Evolutionary conservation across 306 rosid species (phyloP), one percentile per base, ranked within the genome.

Genomic region (Prunus fruticosa): DNA sequence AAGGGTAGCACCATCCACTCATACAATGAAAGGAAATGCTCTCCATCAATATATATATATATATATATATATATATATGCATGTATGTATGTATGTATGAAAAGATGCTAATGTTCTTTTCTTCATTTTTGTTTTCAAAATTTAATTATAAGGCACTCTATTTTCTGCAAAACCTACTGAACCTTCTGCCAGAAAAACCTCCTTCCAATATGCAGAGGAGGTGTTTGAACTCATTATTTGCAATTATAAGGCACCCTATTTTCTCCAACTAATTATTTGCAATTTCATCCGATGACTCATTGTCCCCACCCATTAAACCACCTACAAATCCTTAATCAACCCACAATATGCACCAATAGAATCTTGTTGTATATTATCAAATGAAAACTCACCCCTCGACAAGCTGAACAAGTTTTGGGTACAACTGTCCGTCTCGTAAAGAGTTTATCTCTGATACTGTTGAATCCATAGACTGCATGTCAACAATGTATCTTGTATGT

Each of bases 391-490:
- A 95, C 99, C 92, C 93, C 49, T 82, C 89, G 54, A 92, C 92
- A 77, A 96, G 99, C 82, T 89, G 90, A 82, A 85, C 90, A 74
- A 96, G 98, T 76, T 86, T 89, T 30, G 97, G 97, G 85, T 88
- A 89, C 78, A 96, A 77, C 80, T 84, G 99, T 19, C 91, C 83
- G 49, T 96, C 98, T 23, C 99, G 92, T 84, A 96, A 83, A 2
- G 93, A 90, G 79, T 83, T 91, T 78, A 96, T 96, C 92, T 96
- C 99, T 3, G 89, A 82, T 57, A 96, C 97, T 14, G 99, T 96
- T 45, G 99, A 96, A 81, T 96, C 99, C 99, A 96, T 74, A 85
- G 99, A 89, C 79, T 96, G 99, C 97, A 96, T 92, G 81, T 96
- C 99, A 52, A 96, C 99, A 74, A 92, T 96, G 84, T 96, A 96